Evolutionary conservation across 2,329 filamentous ascomycete species (phyloP), one percentile per base, ranked within the genome.

Genomic region (Aspergillus sp.): DNA sequence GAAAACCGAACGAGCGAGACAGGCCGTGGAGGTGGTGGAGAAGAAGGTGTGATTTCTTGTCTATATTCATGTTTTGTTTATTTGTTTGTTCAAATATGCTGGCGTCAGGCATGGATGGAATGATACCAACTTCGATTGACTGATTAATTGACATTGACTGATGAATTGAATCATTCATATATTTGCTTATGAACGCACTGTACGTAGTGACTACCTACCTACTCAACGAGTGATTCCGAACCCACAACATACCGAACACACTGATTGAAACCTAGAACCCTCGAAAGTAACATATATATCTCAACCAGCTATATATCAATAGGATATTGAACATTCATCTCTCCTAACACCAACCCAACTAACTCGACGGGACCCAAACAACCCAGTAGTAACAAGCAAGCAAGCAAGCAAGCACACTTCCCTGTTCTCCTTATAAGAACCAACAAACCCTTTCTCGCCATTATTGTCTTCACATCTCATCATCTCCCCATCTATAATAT

Each of bases 11-110:
- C 71, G 80, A 56, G 80, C 80, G 36, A 73, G 70, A 22, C 72
- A 71, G 53, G 78, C 77, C 42, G 78, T 73, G 24, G 79, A 81
- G 54, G 78, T 81, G n/a, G 76, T 81, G 58, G 78, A 81, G 65
- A 73, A 73, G 62, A 73, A 73, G 62, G 76, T 78, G 66, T 80
- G 66, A 77, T 31, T 32, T 31, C 49, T 31, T 47, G 55, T 58
- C 54, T n/a, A 45, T 49, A 31, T 61, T 59, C 52, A 53, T 50
- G 16, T n/a, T 50, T 36, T 22, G 22, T 22, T 61, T 18, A 54
- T 42, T 47, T 55, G 45, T 32, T 45, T 2, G 62, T 66, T 65
- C 61, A 9, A 57, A 63, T 63, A 51, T 51, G 6, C 52, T 16
- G 60, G 60, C 60, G 60, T 57, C 36, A 45, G 47, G 49, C 45